These are phyloP conservation scores for Leccinum fuscescens DNA, from an alignment of 1,284 basidiomycete species.

Conservation along the genomic window DNA sequence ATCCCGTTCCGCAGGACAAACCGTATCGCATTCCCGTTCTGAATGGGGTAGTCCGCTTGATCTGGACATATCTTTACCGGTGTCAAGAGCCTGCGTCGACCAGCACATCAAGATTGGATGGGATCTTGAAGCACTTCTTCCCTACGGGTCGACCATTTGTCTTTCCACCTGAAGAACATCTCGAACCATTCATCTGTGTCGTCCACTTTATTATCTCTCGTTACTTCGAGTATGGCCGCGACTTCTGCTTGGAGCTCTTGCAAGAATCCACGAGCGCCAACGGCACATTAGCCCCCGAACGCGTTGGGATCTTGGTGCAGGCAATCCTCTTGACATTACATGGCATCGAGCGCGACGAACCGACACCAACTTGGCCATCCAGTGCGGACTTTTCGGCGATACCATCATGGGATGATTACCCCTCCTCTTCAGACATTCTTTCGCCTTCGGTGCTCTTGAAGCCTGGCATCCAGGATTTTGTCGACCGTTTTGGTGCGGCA, in stretches of 20 bases:
- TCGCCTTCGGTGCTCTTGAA: slow-evolving; percentile 55
- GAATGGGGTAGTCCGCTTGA: slow-evolving; percentile 80
- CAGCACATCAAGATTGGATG: slow-evolving; percentile 76
- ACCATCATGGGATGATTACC: slow-evolving; percentile 65
- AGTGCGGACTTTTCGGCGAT: slow-evolving; percentile 66
- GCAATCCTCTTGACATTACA: slow-evolving; percentile 77
- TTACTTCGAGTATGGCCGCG: slow-evolving; percentile 84
- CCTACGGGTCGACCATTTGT: slow-evolving; percentile 65
- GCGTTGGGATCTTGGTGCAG: slow-evolving; percentile 74
- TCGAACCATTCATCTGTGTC: slow-evolving; percentile 78
- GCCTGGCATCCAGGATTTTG: slow-evolving; percentile 74
- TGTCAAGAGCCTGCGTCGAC: slow-evolving; percentile 85
- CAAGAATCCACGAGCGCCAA: slow-evolving; percentile 57
- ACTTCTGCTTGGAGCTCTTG: slow-evolving; percentile 77
- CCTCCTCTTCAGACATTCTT: slow-evolving; percentile 63
- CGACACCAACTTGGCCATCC: slow-evolving; percentile 74
- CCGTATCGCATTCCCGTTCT: slow-evolving; percentile 70
- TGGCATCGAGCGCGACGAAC: slow-evolving; percentile 69
- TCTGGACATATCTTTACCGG: slow-evolving; percentile 95
- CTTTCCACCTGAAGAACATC: slow-evolving; percentile 71
- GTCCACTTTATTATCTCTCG: slow-evolving; percentile 83
- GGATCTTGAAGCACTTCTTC: slow-evolving; percentile 78
- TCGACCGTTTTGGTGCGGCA: slow-evolving; percentile 63
- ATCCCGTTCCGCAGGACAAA: slow-evolving; percentile 62
- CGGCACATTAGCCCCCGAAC: slow-evolving; percentile 62